Evolutionary conservation across 768 basidiomycete genomes (phyloP), one percentile per base, ranked within the genome.

Genomic region (Leccinum disarticulatum): DNA sequence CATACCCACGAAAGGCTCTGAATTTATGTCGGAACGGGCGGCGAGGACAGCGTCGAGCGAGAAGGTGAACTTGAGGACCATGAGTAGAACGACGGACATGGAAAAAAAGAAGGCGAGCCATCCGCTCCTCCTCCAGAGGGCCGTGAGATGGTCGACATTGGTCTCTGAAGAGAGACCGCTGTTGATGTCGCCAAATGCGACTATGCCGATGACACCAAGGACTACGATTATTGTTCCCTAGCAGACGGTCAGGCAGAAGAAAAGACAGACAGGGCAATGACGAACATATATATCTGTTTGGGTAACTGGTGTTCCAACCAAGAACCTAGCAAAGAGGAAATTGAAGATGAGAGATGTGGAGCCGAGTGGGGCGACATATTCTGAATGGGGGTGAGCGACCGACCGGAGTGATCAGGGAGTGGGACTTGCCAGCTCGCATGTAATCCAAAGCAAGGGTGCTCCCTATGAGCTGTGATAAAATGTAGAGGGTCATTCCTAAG

Each of bases 281-380:
- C 86, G 61, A 66, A 90, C 91, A 68, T 90, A 88, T 36, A 95
- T 90, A 70, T 95, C 93, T 36, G 83, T 88, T 58, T 77, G 83
- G 47, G 90, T 93, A 41, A 95, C 90, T 1, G 92, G 90, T 6
- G 89, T 91, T 38, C 91, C 91, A 6, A 93, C 88, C 60, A 93
- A 81, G 69, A 93, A 90, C 65, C 90, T 85, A 38, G 96, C 96
- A 72, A 97, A 96, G 38, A 97, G 79, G 71, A 97, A 95, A 73
- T 98, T 98, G 79, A 98, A 98, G 57, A 98, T 86, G 62, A 98
- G 85, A 13, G 93, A 91, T 11, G 93, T 90, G 0, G 93, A 93
- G 14, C 96, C 95, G 4, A 98, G 82, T 2, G 95, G 95, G 2
- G 96, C 96, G 57, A 98, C 95, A 73, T 97, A 98, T 84, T 96